These are phyloP conservation scores for Termitomyces sp. DNA, from an alignment of 768 basidiomycete genomes.

Conservation along the genomic window DNA sequence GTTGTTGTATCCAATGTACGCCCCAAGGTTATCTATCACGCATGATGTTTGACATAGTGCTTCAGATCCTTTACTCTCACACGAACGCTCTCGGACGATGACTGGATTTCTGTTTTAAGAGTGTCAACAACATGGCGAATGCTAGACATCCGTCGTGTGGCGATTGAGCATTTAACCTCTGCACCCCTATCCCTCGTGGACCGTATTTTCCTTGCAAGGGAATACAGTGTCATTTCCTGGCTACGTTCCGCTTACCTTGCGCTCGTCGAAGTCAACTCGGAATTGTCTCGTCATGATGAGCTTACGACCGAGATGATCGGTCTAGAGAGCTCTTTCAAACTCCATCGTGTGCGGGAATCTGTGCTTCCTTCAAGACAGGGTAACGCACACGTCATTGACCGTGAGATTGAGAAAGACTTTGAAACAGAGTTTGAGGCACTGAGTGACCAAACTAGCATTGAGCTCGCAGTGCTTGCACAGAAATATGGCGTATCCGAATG, in stretches of 20 bases:
- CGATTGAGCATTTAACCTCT: conserved; percentile 6
- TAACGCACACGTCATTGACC: background rate
- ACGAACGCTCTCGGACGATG: conserved; percentile 1
- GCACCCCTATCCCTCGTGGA: conserved; percentile 2
- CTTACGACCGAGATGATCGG: background rate
- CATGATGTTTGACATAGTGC: background rate
- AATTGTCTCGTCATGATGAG: background rate
- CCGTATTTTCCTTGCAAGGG: conserved; percentile 3
- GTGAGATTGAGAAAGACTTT: background rate
- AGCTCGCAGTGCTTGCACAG: background rate
- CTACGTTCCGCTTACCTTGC: conserved; percentile 3
- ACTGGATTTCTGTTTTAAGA: conserved; percentile 11
- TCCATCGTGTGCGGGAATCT: conserved; percentile 3
- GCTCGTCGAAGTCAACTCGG: background rate
- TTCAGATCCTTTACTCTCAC: background rate
- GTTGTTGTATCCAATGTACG: conserved; percentile 10
- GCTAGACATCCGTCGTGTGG: conserved; percentile 9
- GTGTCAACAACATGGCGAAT: conserved; percentile 12
- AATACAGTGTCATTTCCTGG: conserved; percentile 4
- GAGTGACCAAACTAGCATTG: background rate
- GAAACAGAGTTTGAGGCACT: background rate
- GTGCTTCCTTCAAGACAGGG: background rate
- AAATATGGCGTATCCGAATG: conserved; percentile 5
- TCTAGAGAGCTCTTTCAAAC: conserved; percentile 2
- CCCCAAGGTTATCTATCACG: background rate